Percentiles rank a stretch among this genome's conserved stretches.
Evolutionary conservation across 768 basidiomycete genomes (phyloP).

Genomic region (Lactarius evosmus): DNA sequence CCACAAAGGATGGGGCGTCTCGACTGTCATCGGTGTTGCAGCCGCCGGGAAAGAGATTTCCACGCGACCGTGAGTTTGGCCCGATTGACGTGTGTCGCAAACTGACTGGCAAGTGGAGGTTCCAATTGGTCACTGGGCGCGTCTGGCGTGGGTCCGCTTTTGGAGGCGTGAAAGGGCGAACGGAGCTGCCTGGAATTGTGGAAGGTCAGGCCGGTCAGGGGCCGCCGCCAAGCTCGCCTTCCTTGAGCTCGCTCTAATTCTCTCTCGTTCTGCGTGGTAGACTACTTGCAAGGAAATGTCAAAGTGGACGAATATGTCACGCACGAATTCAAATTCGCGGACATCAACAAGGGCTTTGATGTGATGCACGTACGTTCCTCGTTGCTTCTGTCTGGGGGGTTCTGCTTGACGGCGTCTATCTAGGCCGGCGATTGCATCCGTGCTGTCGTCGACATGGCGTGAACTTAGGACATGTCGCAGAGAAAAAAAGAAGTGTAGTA

Average conservation of each 20-base stretch:
- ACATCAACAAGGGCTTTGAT: constrained; percentile 85
- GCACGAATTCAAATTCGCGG: constrained; percentile 67
- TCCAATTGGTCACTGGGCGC: constrained; percentile 78
- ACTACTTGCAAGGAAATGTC: constrained; percentile 76
- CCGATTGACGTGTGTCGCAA: constrained; percentile 30
- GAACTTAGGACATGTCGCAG: background rate
- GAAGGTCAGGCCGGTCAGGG: constrained; percentile 77
- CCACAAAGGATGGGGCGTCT: constrained; percentile 99
- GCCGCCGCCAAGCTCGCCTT: background rate
- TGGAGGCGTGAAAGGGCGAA: constrained; percentile 96
- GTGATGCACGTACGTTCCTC: constrained; percentile 87
- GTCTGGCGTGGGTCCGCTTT: constrained; percentile 96
- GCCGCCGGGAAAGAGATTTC: constrained; percentile 85
- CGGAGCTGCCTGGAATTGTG: constrained; percentile 91
- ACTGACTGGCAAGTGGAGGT: constrained; percentile 29
- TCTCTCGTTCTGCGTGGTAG: constrained; percentile 46
- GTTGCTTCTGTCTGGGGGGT: background rate
- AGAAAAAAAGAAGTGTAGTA: background rate
- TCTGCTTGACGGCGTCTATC: constrained; percentile 17
- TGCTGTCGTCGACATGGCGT: constrained; percentile 86
- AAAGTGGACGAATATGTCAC: constrained; percentile 97
- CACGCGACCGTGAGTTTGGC: constrained; percentile 34
- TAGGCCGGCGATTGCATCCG: constrained; percentile 88
- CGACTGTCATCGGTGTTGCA: constrained; percentile 94
- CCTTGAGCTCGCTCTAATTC: constrained; percentile 13